Evolutionary conservation across 1,284 basidiomycete species (phyloP).

Genomic region (Serendipita sp.): DNA sequence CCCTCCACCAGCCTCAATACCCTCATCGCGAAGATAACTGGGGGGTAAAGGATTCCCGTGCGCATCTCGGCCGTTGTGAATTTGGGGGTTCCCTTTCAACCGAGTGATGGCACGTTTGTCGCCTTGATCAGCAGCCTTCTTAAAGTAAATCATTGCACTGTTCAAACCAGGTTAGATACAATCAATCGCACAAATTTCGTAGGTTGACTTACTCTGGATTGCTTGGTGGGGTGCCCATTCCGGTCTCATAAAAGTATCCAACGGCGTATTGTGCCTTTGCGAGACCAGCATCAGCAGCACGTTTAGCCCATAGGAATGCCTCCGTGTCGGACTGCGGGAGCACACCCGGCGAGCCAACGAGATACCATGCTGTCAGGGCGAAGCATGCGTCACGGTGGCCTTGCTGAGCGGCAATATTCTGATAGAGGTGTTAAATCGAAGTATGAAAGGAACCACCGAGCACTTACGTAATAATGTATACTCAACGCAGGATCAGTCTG

Average conservation of each 20-base stretch:
- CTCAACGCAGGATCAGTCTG: conserved; percentile 94
- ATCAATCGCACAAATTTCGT: not conserved
- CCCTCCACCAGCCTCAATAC: conserved; percentile 23
- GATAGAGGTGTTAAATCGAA: conserved; percentile 9
- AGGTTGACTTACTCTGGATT: conserved; percentile 44
- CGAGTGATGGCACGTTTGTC: conserved; percentile 88
- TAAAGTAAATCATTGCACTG: conserved; percentile 75
- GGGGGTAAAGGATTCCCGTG: conserved; percentile 12
- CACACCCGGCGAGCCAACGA: conserved; percentile 94
- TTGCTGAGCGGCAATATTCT: conserved; percentile 98
- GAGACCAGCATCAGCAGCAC: conserved; percentile 78
- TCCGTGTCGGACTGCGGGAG: conserved; percentile 97
- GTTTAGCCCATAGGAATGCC: conserved; percentile 88
- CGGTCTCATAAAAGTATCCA: conserved; percentile 93
- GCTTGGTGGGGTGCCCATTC: conserved; percentile 64
- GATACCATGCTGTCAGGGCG: conserved; percentile 96
- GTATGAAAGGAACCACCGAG: conserved; percentile 8
- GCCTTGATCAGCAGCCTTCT: conserved; percentile 80
- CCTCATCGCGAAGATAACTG: conserved; percentile 20
- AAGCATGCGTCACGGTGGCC: conserved; percentile 95
- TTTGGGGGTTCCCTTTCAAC: conserved; percentile 36
- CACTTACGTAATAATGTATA: conserved; percentile 92
- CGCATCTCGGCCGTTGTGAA: conserved; percentile 30
- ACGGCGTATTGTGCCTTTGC: conserved; percentile 93
- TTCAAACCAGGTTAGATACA: not conserved